A percentile compares a stretch with the other conserved stretches of the same genome.
These are phyloP conservation scores for Penicillium antarcticum DNA, from an alignment of 495 filamentous ascomycete genomes.

Conservation along the genomic window DNA sequence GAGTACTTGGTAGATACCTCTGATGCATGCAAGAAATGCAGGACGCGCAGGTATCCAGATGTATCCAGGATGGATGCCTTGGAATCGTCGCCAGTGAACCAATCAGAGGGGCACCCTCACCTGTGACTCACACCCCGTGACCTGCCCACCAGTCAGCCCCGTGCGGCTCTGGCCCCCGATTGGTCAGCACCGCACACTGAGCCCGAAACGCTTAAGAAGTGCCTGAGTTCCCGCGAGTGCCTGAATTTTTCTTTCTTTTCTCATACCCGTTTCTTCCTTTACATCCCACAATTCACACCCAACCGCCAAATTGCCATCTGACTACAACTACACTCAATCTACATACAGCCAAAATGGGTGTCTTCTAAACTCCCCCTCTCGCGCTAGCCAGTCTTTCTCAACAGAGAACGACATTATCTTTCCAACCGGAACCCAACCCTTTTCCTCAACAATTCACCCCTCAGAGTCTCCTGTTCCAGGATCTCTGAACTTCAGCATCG, in stretches of 20 bases:
- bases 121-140: slow-evolving; percentile 47
- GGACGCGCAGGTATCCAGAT: neutral
- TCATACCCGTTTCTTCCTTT: slow-evolving; percentile 8
- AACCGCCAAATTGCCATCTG: slow-evolving; percentile 27
- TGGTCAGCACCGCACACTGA: slow-evolving; percentile 28
- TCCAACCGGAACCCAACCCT: slow-evolving; percentile 35
- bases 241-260: slow-evolving; percentile 27
- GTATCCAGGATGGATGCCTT: slow-evolving; percentile 1
- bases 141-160: slow-evolving; percentile 15
- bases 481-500: slow-evolving; percentile 57
- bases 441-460: slow-evolving; percentile 36
- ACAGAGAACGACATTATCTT: slow-evolving; percentile 49
- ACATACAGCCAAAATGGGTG: slow-evolving; percentile 45
- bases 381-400: slow-evolving; percentile 37
- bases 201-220: slow-evolving; percentile 32
- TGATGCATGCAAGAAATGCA: neutral
- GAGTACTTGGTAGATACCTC: slow-evolving; percentile 8
- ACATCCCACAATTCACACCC: slow-evolving; percentile 2
- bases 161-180: slow-evolving; percentile 15
- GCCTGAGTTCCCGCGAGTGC: slow-evolving; percentile 39
- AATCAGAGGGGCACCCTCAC: slow-evolving; percentile 18
- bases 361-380: slow-evolving; percentile 44
- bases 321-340: slow-evolving; percentile 20
- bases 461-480: slow-evolving; percentile 47
- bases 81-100: slow-evolving; percentile 28